Evolutionary conservation across 1,139 yeast genomes (phyloP).

Genomic region (Yamadazyma dushanensis): DNA sequence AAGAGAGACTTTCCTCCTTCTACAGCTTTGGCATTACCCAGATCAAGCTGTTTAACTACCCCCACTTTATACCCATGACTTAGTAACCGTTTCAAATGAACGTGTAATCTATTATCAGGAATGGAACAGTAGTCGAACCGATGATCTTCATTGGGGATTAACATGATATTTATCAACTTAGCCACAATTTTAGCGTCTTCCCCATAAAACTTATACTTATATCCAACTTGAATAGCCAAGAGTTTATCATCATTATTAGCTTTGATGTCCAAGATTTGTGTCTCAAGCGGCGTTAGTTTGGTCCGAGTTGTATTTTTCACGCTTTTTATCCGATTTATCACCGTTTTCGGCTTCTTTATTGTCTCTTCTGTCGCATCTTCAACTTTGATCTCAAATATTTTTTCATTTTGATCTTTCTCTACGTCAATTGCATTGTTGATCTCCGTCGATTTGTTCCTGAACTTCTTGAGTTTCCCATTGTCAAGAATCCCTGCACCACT

Average conservation of each 20-base stretch:
- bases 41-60: conserved; percentile 81
- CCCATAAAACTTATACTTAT: conserved; percentile 84
- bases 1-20: conserved; percentile 46
- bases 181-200: conserved; percentile 77
- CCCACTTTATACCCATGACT: conserved; percentile 75
- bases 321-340: no score
- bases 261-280: conserved; percentile 71
- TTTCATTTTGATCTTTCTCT: not conserved
- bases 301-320: conserved; percentile 3
- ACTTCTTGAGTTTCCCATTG: conserved; percentile 2
- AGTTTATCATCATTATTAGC: conserved; percentile 60
- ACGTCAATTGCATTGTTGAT: not conserved
- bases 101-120: conserved; percentile 72
- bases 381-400: no score
- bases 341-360: not conserved
- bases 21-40: conserved; percentile 63
- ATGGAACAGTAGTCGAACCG: conserved; percentile 82
- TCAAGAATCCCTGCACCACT: not conserved
- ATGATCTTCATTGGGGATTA: conserved; percentile 49
- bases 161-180: conserved; percentile 64
- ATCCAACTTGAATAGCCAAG: conserved; percentile 84
- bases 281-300: conserved; percentile 70
- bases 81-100: conserved; percentile 69
- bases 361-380: not conserved
- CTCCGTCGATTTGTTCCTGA: conserved; percentile 1